Conservation (phyloP, 345 rosid genomes). For the Raphanus raphanistrum region DNA sequence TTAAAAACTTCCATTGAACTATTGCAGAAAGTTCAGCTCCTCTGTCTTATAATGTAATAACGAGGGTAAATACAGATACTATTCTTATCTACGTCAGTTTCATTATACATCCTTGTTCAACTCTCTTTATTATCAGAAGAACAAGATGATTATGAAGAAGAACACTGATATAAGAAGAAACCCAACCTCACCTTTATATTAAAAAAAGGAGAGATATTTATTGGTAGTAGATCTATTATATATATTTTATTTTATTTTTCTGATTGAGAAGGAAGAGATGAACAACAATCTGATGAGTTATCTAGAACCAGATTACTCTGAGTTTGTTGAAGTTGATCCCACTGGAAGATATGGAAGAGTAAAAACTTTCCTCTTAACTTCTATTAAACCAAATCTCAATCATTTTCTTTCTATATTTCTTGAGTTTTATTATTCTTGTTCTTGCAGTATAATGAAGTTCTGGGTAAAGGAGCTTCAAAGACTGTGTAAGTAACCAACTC, state of each 20-base stretch:
- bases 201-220: constrained; percentile 8
- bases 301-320: constrained; percentile 62
- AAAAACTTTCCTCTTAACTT: constrained; percentile 19
- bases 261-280: constrained; percentile 47
- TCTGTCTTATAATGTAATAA: constrained; percentile 30
- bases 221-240: constrained; percentile 29
- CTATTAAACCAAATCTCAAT: constrained; percentile 3
- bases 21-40: constrained; percentile 26
- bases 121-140: constrained; percentile 28
- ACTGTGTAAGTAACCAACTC: constrained; percentile 64
- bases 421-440: constrained; percentile 11
- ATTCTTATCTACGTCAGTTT: constrained; percentile 32
- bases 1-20: constrained; percentile 9
- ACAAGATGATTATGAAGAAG: constrained; percentile 15
- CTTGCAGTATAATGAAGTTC: constrained; percentile 88
- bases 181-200: constrained; percentile 6
- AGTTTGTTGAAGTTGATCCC: constrained; percentile 98
- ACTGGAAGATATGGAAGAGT: constrained; percentile 99
- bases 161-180: constrained; percentile 11
- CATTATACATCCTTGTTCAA: constrained; percentile 14
- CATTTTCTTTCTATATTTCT: constrained; percentile 5
- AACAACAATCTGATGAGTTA: constrained; percentile 60
- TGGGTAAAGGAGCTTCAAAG: constrained; percentile 99
- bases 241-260: background rate
- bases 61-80: constrained; percentile 6